Evolutionary conservation across 768 basidiomycete species (phyloP).

Genomic region (Phylloporus scabripes): DNA sequence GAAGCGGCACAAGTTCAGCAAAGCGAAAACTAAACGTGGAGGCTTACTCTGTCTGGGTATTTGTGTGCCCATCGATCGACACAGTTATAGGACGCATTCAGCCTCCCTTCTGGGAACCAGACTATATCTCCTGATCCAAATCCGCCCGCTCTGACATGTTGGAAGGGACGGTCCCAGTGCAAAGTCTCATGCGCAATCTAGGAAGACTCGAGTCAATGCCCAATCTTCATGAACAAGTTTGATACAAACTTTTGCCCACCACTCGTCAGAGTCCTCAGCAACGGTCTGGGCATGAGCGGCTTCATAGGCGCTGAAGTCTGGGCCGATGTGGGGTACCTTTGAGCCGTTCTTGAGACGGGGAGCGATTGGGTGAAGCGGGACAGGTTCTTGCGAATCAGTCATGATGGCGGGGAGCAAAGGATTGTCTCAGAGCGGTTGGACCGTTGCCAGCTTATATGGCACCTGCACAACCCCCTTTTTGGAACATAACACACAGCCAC

Average conservation of each 20-base stretch:
- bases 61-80: slow-evolving; percentile 95
- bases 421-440: neutral
- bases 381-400: slow-evolving; percentile 32
- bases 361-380: slow-evolving; percentile 65
- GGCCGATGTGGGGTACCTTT: slow-evolving; percentile 75
- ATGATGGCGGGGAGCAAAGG: slow-evolving; percentile 27
- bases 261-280: slow-evolving; percentile 72
- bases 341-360: slow-evolving; percentile 59
- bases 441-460: slow-evolving; percentile 13
- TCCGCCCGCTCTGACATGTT: slow-evolving; percentile 74
- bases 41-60: slow-evolving; percentile 68
- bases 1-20: neutral
- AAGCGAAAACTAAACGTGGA: neutral
- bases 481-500: slow-evolving; percentile 16
- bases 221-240: neutral
- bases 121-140: slow-evolving; percentile 84
- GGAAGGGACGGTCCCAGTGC: slow-evolving; percentile 87
- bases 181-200: slow-evolving; percentile 71
- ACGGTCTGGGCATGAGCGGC: slow-evolving; percentile 63
- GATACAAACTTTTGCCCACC: slow-evolving; percentile 76
- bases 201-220: neutral
- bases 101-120: slow-evolving; percentile 94
- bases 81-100: slow-evolving; percentile 96
- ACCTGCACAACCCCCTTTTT: slow-evolving; percentile 13
- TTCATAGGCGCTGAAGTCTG: slow-evolving; percentile 70